These are phyloP conservation scores for Psidium guajava DNA, from an alignment of 345 rosid species.

Conservation along the genomic window DNA sequence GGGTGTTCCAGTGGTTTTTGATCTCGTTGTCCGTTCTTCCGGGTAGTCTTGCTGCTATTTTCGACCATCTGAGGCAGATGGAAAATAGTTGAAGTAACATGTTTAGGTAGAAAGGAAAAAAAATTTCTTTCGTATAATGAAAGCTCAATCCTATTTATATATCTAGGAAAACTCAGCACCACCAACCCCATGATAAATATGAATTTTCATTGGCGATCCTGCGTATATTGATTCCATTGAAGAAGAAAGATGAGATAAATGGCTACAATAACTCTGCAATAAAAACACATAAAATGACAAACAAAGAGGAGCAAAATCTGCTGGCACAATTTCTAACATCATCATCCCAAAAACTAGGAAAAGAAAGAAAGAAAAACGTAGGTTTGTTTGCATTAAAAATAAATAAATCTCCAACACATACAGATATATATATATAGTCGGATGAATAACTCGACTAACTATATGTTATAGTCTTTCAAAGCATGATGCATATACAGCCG, in stretches of 20 bases:
- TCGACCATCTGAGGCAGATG: conserved; percentile 63
- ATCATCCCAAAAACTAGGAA: neutral
- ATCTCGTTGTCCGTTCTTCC: conserved; percentile 97
- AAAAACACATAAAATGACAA: neutral
- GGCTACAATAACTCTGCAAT: neutral
- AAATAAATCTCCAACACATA: neutral
- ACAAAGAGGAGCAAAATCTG: neutral
- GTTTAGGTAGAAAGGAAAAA: neutral
- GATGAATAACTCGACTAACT: neutral
- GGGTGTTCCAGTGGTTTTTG: conserved; percentile 97
- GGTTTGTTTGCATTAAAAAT: neutral
- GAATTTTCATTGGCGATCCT: neutral
- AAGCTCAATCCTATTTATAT: neutral
- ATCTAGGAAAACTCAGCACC: neutral
- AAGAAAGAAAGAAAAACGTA: neutral
- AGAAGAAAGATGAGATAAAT: neutral
- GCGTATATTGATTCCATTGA: neutral
- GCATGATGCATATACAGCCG: neutral
- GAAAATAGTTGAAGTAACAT: neutral
- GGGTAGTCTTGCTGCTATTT: conserved; percentile 82
- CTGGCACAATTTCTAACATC: neutral
- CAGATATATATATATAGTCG: neutral
- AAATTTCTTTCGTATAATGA: neutral
- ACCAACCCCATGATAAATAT: neutral
- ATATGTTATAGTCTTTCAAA: neutral